Base-by-base conservation (phyloP, 192 early-diverging fungal species). In the Backusella sp. region DNA sequence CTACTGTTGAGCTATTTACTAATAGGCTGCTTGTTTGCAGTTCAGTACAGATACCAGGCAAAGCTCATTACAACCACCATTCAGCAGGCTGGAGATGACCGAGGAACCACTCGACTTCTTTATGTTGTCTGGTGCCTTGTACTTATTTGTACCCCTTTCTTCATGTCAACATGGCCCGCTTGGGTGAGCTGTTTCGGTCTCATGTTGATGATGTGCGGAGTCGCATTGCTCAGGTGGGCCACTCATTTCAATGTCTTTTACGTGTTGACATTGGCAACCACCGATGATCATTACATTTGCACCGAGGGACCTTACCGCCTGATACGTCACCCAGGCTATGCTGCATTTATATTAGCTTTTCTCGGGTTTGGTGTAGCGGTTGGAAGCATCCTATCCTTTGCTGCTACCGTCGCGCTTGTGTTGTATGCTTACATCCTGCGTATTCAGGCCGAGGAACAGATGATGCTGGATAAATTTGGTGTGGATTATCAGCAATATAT, bases 401-500 rank as follows among this genome's bases (percentile, higher is more conserved):
- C 59, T 19, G 32, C 73, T 4, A 66, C 77, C 23, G 39, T 35
- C 37, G 46, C 59, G 12, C 67, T 74, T 7, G 74, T 74, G 19
- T 15, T 35, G 7, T 68, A 74, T 34, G 68, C 73, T 5, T 72
- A 77, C 44, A 34, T 70, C 7, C 73, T 69, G 39, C 79, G 82
- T 11, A 79, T 83, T 34, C 67, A 41, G 34, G 72, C 26, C 14
- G 82, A 83, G 53, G 82, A 83, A 37, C 35, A 70, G 26, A 70
- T 77, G 53, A 73, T 83, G 42, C 42, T 83, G 8, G 70, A 72
- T 30, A 49, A 15, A 46, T 80, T 83, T 77, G 78, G 78, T 11
- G 76, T 74, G 14, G 78, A 83, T 23, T 83, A 80, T 77, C 75
- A 74, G 14, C 75, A 76, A 73, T 83, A 80, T 72, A 68, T 52